Percentiles rank a stretch among this genome's conserved stretches.
Conservation (phyloP, 176 grass and related monocot species). For the Zizania latifolia region DNA sequence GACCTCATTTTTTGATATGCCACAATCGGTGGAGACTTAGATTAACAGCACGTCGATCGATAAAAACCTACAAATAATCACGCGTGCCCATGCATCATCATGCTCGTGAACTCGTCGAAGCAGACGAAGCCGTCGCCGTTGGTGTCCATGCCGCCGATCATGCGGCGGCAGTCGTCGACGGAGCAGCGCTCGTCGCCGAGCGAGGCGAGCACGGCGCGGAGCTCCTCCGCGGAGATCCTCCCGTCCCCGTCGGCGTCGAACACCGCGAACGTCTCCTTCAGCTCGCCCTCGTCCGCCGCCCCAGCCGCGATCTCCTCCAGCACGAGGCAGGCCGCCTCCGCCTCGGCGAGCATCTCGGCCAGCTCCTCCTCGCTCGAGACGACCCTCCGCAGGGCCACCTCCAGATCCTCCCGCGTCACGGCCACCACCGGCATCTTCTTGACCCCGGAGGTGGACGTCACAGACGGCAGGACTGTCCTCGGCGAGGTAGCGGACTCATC, state of each 20-base stretch:
- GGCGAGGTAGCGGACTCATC: constrained; percentile 18
- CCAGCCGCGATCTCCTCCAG: constrained; percentile 14
- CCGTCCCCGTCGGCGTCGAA: constrained; percentile 79
- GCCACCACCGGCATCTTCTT: not conserved
- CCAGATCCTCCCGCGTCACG: constrained; percentile 40
- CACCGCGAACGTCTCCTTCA: constrained; percentile 49
- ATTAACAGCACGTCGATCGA: not conserved
- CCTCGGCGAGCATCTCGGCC: constrained; percentile 33
- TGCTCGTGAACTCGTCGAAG: constrained; percentile 61
- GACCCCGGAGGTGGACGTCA: not conserved
- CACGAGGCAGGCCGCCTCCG: not conserved
- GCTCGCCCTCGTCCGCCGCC: constrained; percentile 50
- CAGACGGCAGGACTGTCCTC: constrained; percentile 13
- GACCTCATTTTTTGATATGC: no score
- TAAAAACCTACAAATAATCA: not conserved
- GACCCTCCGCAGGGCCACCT: constrained; percentile 25
- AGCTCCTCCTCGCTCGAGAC: constrained; percentile 39
- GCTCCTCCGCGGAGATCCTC: constrained; percentile 76
- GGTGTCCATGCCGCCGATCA: constrained; percentile 58
- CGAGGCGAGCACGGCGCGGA: constrained; percentile 38
- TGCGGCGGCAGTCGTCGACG: constrained; percentile 67
- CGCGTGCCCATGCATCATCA: constrained; percentile 37
- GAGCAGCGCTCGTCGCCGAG: constrained; percentile 57
- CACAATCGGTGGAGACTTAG: no score
- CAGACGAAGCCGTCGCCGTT: constrained; percentile 66